These are phyloP conservation scores for Phanerochaete sordida DNA, from an alignment of 768 basidiomycete genomes.

Conservation along the genomic window DNA sequence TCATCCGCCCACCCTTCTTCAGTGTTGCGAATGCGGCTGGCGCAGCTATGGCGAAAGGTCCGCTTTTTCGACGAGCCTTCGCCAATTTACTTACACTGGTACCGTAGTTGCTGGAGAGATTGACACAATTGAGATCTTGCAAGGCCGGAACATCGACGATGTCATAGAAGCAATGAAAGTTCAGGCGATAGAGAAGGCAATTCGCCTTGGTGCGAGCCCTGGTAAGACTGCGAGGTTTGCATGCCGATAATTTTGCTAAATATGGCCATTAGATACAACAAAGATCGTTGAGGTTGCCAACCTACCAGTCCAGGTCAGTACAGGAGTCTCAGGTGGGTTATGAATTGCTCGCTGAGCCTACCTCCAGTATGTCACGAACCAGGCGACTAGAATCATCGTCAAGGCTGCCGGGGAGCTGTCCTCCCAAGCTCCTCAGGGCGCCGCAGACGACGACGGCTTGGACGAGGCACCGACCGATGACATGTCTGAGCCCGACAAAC, in stretches of 20 bases:
- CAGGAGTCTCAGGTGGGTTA: no score
- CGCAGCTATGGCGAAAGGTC: conserved; percentile 36
- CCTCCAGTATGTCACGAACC: conserved; percentile 46
- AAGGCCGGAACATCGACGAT: conserved; percentile 24
- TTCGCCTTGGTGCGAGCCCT: conserved; percentile 35
- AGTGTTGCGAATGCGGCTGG: conserved; percentile 64
- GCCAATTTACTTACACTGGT: not conserved
- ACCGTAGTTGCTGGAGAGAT: conserved; percentile 26
- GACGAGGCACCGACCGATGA: not conserved
- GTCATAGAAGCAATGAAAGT: conserved; percentile 31
- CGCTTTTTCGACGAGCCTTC: not conserved
- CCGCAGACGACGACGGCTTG: not conserved
- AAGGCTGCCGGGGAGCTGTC: conserved; percentile 57
- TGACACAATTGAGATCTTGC: conserved; percentile 36
- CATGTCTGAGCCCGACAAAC: not conserved
- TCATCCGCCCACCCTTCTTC: conserved; percentile 46
- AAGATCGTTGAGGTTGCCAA: conserved; percentile 53
- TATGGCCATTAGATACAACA: conserved; percentile 27
- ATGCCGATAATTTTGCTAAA: not conserved
- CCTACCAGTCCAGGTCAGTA: conserved; percentile 47
- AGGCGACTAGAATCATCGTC: conserved; percentile 53
- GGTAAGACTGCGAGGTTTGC: conserved; percentile 7
- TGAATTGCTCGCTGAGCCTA: no score
- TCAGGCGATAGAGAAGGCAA: conserved; percentile 27
- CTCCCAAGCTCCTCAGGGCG: not conserved